Evolutionary conservation across 805 yeast genomes (phyloP).

Genomic region (Clavispora phyllophila): DNA sequence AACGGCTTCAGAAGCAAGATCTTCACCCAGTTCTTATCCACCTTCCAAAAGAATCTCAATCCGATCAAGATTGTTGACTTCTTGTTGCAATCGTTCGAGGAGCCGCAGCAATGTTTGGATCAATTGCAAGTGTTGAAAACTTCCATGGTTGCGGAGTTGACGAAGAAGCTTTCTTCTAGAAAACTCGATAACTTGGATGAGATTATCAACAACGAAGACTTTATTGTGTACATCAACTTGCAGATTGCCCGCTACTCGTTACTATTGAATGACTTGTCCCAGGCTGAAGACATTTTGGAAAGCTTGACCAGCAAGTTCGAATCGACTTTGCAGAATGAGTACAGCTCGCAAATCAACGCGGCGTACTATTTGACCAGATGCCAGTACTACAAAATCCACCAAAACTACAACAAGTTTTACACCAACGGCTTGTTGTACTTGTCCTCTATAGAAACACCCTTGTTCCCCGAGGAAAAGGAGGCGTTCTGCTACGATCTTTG

Average conservation of each 20-base stretch:
- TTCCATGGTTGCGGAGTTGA: conserved; percentile 21
- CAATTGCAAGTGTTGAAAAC: conserved; percentile 32
- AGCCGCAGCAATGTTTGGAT: conserved; percentile 26
- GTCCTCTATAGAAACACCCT: conserved; percentile 56
- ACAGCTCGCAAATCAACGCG: conserved; percentile 59
- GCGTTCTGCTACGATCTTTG: conserved; percentile 68
- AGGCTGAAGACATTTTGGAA: conserved; percentile 67
- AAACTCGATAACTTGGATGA: conserved; percentile 21
- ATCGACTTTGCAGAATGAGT: conserved; percentile 24
- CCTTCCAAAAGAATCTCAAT: conserved; percentile 67
- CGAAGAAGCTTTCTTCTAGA: conserved; percentile 24
- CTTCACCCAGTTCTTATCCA: conserved; percentile 64
- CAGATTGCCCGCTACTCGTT: conserved; percentile 75
- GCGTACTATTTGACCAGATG: conserved; percentile 80
- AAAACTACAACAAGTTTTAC: conserved; percentile 79
- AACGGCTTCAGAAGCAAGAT: conserved; percentile 52
- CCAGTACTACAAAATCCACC: conserved; percentile 65
- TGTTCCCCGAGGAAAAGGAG: conserved; percentile 33
- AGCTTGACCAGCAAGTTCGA: conserved; percentile 56
- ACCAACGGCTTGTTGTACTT: conserved; percentile 75
- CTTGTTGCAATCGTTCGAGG: conserved; percentile 47
- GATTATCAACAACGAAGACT: conserved; percentile 49
- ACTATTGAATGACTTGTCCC: conserved; percentile 44
- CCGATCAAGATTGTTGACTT: conserved; percentile 76
- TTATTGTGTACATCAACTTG: conserved; percentile 40